phyloP scores from a whole-genome alignment of 1,284 basidiomycete genomes.

The Cutaneotrichosporon arboriforme region DNA sequence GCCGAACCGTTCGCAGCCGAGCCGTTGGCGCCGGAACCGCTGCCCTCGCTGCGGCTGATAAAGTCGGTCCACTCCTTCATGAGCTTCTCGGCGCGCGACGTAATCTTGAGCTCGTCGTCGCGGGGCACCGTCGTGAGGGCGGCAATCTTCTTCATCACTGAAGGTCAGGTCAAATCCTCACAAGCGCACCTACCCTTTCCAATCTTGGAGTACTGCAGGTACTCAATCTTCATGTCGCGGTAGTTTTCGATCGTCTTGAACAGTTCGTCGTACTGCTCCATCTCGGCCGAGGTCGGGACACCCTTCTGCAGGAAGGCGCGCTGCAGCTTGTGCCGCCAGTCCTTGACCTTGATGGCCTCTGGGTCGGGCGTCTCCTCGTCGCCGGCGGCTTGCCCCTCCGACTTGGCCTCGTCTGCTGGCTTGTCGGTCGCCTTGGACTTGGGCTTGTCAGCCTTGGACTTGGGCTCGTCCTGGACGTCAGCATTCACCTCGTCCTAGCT shows the following conservation, averaged over 20 bases:
- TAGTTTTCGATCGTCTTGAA: constrained; percentile 81
- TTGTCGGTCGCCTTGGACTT: constrained; percentile 42
- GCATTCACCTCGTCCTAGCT: neutral
- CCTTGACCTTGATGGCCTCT: constrained; percentile 69
- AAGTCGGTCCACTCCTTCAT: constrained; percentile 30
- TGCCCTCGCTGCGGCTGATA: constrained; percentile 2
- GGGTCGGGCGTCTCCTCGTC: constrained; percentile 49
- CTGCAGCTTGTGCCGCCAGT: constrained; percentile 86
- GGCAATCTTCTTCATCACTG: constrained; percentile 89
- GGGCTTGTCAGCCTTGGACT: constrained; percentile 51
- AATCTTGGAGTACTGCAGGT: constrained; percentile 90
- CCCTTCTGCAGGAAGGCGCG: constrained; percentile 74
- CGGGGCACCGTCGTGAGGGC: constrained; percentile 66
- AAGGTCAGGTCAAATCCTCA: constrained; percentile 6
- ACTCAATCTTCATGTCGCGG: constrained; percentile 74
- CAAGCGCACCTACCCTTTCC: constrained; percentile 58
- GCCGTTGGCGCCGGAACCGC: constrained; percentile 7
- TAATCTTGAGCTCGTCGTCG: constrained; percentile 81
- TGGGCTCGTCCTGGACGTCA: constrained; percentile 38
- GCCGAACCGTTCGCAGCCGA: constrained; percentile 11
- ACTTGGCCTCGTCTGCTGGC: constrained; percentile 28
- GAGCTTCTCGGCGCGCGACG: constrained; percentile 57
- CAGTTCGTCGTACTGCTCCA: constrained; percentile 67
- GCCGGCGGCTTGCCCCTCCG: constrained; percentile 26
- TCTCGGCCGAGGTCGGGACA: constrained; percentile 57